Evolutionary conservation across 2,329 filamentous ascomycete genomes (phyloP).

Genomic region (Cercospora zeina): DNA sequence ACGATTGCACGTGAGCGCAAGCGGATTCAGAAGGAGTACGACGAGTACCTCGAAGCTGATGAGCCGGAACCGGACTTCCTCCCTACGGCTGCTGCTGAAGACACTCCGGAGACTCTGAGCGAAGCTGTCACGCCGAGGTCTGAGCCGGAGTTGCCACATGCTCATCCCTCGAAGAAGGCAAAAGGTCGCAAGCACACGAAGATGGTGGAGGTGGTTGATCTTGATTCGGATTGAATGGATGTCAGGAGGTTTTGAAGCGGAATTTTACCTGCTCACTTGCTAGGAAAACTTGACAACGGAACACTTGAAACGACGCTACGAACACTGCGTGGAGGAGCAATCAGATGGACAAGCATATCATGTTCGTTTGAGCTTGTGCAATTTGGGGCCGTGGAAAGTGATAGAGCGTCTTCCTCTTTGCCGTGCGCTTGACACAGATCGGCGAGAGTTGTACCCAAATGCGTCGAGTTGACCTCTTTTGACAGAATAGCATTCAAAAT

Average conservation of each 20-base stretch:
- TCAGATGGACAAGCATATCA: not conserved
- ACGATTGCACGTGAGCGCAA: slow-evolving; percentile 21
- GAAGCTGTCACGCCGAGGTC: slow-evolving; percentile 30
- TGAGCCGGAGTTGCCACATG: slow-evolving; percentile 13
- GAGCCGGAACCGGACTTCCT: not conserved
- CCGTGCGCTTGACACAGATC: not conserved
- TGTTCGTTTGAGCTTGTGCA: not conserved
- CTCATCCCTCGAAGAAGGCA: slow-evolving; percentile 3
- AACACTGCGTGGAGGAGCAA: not conserved
- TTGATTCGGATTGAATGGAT: slow-evolving; percentile 7
- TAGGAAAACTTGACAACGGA: not conserved
- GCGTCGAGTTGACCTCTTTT: not conserved
- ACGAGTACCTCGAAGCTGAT: slow-evolving; percentile 9
- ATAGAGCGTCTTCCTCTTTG: not conserved
- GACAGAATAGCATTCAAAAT: not conserved
- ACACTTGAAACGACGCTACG: not conserved
- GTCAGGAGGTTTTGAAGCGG: not conserved
- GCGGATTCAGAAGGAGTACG: slow-evolving; percentile 22
- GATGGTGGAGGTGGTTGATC: slow-evolving; percentile 11
- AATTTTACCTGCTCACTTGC: not conserved
- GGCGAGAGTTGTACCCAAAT: not conserved
- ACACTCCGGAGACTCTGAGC: slow-evolving; percentile 28
- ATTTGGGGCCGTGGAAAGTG: not conserved
- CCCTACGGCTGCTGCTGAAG: slow-evolving; percentile 1
- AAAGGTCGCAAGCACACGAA: slow-evolving; percentile 13